Base-by-base conservation (phyloP, 2,329 filamentous ascomycete species). In the Scolecobasidium constrictum region DNA sequence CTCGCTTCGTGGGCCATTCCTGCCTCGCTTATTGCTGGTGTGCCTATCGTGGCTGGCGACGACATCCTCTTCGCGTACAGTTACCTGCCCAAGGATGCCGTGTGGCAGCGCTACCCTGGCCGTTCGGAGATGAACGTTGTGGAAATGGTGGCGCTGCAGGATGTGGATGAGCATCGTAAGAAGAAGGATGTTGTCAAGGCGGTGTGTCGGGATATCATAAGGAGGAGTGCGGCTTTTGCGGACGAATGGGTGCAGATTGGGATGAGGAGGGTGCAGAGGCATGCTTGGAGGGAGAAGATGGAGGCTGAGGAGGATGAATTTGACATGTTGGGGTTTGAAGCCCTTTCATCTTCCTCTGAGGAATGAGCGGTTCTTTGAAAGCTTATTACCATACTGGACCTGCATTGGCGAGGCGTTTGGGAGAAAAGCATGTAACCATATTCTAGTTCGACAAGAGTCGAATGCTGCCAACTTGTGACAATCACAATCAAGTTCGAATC, bases 111-210 rank as follows among this genome's bases (percentile, higher is more conserved):
- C 26, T 42, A 46, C 3, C 47, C 52, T 3, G 39, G 40, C 3
- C 52, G 54, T 44, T 50, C 42, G 5, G 55, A 56, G n/a, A 50
- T 57, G 31, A 52, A 56, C 42, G 53, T 54, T 11, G 48, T 56
- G 3, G 52, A 46, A 12, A 46, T 50, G 38, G 50, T 56, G 33
- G 38, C 57, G 22, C 46, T 46, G 38, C 49, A 53, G 36, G 42
- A 19, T 20, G 21, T 38, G 5, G 68, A 75, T 3, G 78, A 83
- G 60, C 67, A 78, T 38, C 20, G 26, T 33, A 34, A 18, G 22
- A 49, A 49, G 44, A 49, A 35, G 16, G n/a, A 39, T 17, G 15
- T 35, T 4, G 38, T 35, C 2, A 48, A 33, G 33, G 5, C 11
- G 20, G 16, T 20, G 18, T 22, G 31, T 22, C 16, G 18, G 19